Evolutionary conservation across 1,284 basidiomycete genomes (phyloP).

Genomic region (Naganishia cerealis): DNA sequence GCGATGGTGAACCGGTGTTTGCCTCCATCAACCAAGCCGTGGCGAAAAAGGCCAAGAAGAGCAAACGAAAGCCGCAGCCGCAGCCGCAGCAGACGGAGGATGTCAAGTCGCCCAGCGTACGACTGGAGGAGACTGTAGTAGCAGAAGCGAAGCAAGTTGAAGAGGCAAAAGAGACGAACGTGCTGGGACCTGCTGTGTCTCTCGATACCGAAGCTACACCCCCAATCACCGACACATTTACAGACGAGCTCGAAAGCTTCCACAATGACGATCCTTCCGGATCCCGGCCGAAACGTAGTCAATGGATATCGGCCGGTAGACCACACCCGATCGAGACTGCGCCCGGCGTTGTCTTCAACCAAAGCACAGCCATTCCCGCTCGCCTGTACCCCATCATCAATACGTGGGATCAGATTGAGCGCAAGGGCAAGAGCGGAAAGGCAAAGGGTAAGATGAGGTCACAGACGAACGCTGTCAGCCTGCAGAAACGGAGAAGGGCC

Average conservation of each 20-base stretch:
- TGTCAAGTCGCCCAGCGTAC: background rate
- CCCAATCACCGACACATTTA: conserved; percentile 10
- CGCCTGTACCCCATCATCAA: conserved; percentile 17
- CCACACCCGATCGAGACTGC: conserved; percentile 13
- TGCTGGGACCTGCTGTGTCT: background rate
- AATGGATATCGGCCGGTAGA: conserved; percentile 1
- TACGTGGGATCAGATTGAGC: conserved; percentile 12
- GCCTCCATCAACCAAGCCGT: conserved; percentile 28
- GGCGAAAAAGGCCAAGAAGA: conserved; percentile 21
- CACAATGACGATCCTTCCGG: background rate
- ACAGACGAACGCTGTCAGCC: conserved; percentile 5
- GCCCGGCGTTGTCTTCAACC: conserved; percentile 11
- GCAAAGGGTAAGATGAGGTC: conserved; percentile 4
- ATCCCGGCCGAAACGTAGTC: background rate
- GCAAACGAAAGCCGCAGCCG: background rate
- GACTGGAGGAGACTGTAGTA: background rate
- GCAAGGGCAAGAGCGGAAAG: background rate
- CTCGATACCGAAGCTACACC: background rate
- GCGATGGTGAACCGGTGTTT: conserved; percentile 30
- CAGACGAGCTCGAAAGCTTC: background rate
- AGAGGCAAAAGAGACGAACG: no score
- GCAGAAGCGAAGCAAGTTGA: background rate
- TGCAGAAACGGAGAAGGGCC: background rate
- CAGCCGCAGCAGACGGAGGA: background rate
- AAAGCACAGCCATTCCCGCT: conserved; percentile 1